Evolutionary conservation across 257 asterid species (phyloP).

Genomic region (Solanum bulbocastanum): DNA sequence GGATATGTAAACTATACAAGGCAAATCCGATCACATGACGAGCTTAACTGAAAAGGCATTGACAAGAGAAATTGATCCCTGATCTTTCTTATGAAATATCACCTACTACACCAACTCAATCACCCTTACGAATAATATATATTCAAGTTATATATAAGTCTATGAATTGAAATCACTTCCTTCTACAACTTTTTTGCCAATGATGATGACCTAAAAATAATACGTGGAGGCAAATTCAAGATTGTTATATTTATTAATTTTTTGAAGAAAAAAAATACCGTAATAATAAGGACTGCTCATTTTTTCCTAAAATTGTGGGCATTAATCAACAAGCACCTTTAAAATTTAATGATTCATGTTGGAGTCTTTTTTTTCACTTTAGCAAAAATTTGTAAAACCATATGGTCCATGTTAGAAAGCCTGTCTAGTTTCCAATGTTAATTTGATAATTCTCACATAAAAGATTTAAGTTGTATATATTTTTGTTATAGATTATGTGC

Average conservation of each 20-base stretch:
- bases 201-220: background rate
- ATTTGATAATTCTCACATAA: background rate
- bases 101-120: background rate
- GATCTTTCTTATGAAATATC: background rate
- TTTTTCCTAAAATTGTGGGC: background rate
- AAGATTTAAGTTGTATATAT: background rate
- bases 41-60: background rate
- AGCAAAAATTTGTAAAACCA: background rate
- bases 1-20: background rate
- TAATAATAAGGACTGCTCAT: background rate
- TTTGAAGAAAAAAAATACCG: background rate
- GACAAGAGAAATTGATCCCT: background rate
- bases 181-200: background rate
- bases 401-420: background rate
- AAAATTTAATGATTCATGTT: background rate
- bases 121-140: background rate
- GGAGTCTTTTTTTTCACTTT: background rate
- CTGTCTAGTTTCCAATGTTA: background rate
- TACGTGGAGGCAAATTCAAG: background rate
- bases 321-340: background rate
- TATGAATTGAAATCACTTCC: background rate
- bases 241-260: background rate
- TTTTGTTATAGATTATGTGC: fast-evolving
- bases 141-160: background rate
- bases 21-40: fast-evolving